phyloP scores from a whole-genome alignment of 768 basidiomycete species.

The Obba rivulosa region DNA sequence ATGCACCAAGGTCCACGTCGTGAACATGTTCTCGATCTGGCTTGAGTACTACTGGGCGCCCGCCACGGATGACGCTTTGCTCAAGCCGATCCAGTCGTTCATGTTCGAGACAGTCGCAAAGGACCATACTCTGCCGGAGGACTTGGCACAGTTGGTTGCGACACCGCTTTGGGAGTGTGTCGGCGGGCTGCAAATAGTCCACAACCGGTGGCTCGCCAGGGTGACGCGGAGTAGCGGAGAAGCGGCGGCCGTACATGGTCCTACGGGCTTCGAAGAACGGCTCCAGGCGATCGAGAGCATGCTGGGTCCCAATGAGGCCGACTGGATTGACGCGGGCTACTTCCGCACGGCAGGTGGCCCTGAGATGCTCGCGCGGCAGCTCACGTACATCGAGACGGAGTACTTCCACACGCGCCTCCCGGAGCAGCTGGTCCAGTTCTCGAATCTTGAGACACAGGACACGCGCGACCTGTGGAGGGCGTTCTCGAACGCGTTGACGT shows the following conservation, averaged over 20 bases:
- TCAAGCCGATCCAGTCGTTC: neutral
- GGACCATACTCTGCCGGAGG: neutral
- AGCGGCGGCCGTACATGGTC: neutral
- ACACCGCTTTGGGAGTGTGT: neutral
- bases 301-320: neutral
- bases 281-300: neutral
- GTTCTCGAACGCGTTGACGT: slow-evolving; percentile 2
- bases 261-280: neutral
- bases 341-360: slow-evolving; percentile 34
- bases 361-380: slow-evolving; percentile 40
- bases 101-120: neutral
- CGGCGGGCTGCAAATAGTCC: neutral
- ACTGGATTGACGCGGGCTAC: slow-evolving; percentile 22
- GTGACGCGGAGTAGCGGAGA: neutral
- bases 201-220: neutral
- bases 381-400: slow-evolving; percentile 42
- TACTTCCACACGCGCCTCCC: slow-evolving; percentile 36
- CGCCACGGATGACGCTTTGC: neutral
- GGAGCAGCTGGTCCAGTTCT: slow-evolving; percentile 25
- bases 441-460: neutral
- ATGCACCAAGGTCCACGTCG: slow-evolving; percentile 48
- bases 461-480: neutral
- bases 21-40: slow-evolving; percentile 62
- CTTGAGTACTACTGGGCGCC: slow-evolving; percentile 63
- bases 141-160: neutral